These are phyloP conservation scores for Exophiala lecanii-corni DNA, from an alignment of 2,329 filamentous ascomycete genomes.

Conservation along the genomic window DNA sequence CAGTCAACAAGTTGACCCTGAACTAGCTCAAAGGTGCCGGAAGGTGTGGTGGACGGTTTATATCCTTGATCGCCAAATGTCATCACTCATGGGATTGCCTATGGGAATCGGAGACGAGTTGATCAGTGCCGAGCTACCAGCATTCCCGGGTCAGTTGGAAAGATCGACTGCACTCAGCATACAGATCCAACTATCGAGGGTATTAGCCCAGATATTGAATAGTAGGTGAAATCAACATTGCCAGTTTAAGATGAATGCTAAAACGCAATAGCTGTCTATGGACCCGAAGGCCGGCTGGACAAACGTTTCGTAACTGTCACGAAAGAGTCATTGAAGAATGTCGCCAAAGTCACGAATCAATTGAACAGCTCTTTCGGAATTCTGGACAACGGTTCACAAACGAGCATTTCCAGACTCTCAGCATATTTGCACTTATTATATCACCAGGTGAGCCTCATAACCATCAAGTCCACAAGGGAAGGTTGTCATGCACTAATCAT, in stretches of 20 bases:
- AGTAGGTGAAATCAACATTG: slow-evolving; percentile 32
- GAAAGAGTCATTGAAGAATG: slow-evolving; percentile 36
- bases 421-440: slow-evolving; percentile 39
- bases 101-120: slow-evolving; percentile 49
- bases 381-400: slow-evolving; percentile 34
- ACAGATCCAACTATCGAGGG: slow-evolving; percentile 44
- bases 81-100: slow-evolving; percentile 50
- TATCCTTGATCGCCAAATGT: slow-evolving; percentile 51
- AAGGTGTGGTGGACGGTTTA: slow-evolving; percentile 54
- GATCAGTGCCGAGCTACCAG: slow-evolving; percentile 45
- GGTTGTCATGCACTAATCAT: not conserved
- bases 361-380: slow-evolving; percentile 36
- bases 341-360: slow-evolving; percentile 39
- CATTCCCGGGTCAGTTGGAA: slow-evolving; percentile 38
- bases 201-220: slow-evolving; percentile 42
- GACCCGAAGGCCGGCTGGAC: slow-evolving; percentile 35
- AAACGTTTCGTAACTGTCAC: slow-evolving; percentile 37
- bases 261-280: slow-evolving; percentile 39
- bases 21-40: slow-evolving; percentile 43
- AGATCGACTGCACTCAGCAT: slow-evolving; percentile 40
- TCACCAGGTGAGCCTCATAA: slow-evolving; percentile 34
- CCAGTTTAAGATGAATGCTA: slow-evolving; percentile 2
- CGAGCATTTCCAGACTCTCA: slow-evolving; percentile 39
- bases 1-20: slow-evolving; percentile 37
- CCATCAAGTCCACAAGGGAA: not conserved